phyloP scores from a whole-genome alignment of 257 asterid genomes.

The Nicotiana otophora region DNA sequence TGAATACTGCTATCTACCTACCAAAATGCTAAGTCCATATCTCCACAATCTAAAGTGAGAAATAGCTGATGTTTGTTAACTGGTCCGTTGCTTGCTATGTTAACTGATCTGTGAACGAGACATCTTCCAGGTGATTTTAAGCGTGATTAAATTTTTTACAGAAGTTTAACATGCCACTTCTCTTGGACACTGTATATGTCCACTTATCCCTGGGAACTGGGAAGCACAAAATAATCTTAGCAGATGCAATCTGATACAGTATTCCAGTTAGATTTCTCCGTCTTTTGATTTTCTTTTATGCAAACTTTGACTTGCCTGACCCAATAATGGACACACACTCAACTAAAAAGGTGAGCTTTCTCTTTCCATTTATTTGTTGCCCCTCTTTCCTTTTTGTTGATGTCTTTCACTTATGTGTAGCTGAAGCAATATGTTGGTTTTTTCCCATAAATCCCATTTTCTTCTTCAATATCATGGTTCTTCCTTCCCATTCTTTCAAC shows the following conservation, averaged over 20 bases:
- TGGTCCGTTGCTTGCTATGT: not conserved
- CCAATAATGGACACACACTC: not conserved
- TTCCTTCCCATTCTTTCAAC: not conserved
- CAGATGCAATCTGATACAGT: not conserved
- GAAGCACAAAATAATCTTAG: not conserved
- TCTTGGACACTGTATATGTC: not conserved
- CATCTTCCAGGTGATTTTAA: too few relatives aligned
- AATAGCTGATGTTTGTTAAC: not conserved
- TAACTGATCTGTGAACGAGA: too few relatives aligned
- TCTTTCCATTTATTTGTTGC: not conserved
- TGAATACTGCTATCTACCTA: not conserved
- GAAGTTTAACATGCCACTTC: slow-evolving; percentile 1
- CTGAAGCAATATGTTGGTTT: not conserved
- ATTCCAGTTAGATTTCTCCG: not conserved
- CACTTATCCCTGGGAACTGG: not conserved
- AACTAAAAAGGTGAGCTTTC: not conserved
- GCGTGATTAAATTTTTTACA: not conserved
- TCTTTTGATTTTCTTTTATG: not conserved
- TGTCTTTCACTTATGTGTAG: not conserved
- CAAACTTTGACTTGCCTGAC: not conserved
- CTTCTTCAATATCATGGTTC: not conserved
- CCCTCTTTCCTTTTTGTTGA: not conserved
- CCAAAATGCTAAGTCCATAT: not conserved
- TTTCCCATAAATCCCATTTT: not conserved
- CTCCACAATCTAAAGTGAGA: not conserved